Conservation (phyloP, 495 filamentous ascomycete species). For the Lindgomyces ingoldianus region DNA sequence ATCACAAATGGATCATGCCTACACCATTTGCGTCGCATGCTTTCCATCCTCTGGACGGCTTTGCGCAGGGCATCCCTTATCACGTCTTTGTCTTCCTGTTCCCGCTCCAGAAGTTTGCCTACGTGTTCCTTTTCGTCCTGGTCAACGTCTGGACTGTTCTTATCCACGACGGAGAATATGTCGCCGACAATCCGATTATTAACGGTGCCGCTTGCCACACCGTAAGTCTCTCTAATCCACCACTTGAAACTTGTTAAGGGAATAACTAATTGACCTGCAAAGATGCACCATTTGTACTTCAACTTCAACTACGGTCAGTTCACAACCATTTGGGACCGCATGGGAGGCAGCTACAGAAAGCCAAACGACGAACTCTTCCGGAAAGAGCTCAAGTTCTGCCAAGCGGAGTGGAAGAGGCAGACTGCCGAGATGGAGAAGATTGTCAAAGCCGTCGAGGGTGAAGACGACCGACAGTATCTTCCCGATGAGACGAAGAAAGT, state of each 20-base stretch:
- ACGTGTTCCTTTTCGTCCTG: constrained; percentile 82
- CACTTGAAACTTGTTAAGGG: neutral
- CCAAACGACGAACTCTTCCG: constrained; percentile 86
- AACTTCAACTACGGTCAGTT: constrained; percentile 99
- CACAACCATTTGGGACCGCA: constrained; percentile 90
- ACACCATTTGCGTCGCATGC: constrained; percentile 90
- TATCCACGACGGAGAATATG: constrained; percentile 97
- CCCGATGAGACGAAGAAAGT: constrained; percentile 41
- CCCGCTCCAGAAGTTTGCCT: constrained; percentile 88
- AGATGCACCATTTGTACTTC: constrained; percentile 83
- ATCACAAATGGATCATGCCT: constrained; percentile 99
- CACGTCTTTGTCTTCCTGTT: constrained; percentile 93
- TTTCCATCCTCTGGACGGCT: constrained; percentile 95
- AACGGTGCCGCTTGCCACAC: constrained; percentile 97
- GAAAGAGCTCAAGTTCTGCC: constrained; percentile 84
- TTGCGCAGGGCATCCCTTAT: constrained; percentile 87
- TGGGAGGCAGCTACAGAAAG: constrained; percentile 85
- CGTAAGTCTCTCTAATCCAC: constrained; percentile 47
- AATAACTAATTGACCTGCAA: neutral
- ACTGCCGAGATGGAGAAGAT: constrained; percentile 83
- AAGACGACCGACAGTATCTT: constrained; percentile 76
- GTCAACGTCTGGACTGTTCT: constrained; percentile 97
- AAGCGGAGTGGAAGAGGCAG: constrained; percentile 79
- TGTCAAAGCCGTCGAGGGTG: constrained; percentile 80
- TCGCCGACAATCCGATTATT: constrained; percentile 81